Conservation (phyloP, 2,329 filamentous ascomycete genomes). For the Cladophialophora exuberans region DNA sequence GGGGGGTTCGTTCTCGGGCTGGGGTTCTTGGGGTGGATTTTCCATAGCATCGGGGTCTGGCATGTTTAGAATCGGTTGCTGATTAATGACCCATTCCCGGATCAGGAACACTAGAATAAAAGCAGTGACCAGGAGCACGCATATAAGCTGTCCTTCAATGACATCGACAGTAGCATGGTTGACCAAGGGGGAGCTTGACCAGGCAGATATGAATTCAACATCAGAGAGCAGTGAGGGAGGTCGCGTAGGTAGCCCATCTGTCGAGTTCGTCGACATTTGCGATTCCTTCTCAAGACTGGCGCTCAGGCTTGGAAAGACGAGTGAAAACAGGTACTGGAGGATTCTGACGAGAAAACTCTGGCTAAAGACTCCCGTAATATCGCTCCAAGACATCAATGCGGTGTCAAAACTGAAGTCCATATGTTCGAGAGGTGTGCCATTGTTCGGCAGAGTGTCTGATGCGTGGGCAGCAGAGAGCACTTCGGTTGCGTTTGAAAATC, state of each 20-base stretch:
- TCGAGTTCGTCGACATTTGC: constrained; percentile 1
- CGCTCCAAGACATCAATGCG: constrained; percentile 24
- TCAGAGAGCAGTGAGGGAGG: constrained; percentile 61
- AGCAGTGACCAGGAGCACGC: constrained; percentile 83
- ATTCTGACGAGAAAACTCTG: constrained; percentile 23
- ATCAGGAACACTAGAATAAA: constrained; percentile 98
- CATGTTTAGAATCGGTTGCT: constrained; percentile 90
- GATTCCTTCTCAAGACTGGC: neutral
- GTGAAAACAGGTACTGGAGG: constrained; percentile 19
- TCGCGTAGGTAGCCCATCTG: constrained; percentile 31
- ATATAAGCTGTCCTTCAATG: constrained; percentile 92
- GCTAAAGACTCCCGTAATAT: constrained; percentile 20
- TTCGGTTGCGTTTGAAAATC: constrained; percentile 12
- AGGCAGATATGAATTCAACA: constrained; percentile 55
- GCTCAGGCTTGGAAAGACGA: constrained; percentile 14
- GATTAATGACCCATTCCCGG: constrained; percentile 95
- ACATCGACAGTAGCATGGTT: constrained; percentile 82
- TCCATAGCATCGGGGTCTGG: constrained; percentile 61
- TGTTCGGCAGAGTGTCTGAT: neutral
- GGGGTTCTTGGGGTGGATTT: constrained; percentile 16
- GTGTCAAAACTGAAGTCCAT: constrained; percentile 24
- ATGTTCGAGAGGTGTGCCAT: constrained; percentile 21
- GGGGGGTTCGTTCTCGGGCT: constrained; percentile 15
- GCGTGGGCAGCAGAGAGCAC: neutral
- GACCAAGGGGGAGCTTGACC: constrained; percentile 69